A percentile compares a stretch with the other conserved stretches of the same genome.
These are phyloP conservation scores for Chalciporus chontae DNA, from an alignment of 768 basidiomycete species.

Conservation along the genomic window DNA sequence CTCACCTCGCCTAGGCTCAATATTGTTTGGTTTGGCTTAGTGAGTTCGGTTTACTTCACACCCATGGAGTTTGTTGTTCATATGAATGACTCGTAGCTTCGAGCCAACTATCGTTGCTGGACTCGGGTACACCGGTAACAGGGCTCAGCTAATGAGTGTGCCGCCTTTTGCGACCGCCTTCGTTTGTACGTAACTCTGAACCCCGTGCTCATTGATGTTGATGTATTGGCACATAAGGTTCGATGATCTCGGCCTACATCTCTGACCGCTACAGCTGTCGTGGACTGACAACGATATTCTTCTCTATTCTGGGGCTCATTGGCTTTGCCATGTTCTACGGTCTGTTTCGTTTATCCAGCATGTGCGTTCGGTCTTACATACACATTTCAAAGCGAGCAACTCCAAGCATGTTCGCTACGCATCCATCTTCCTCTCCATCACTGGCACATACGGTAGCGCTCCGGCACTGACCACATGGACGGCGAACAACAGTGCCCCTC, in stretches of 20 bases:
- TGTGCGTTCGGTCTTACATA: background rate
- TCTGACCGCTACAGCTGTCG: conserved; percentile 54
- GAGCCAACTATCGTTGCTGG: conserved; percentile 66
- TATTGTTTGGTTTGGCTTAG: conserved; percentile 19
- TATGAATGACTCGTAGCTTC: conserved; percentile 47
- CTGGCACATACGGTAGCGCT: conserved; percentile 50
- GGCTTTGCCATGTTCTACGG: conserved; percentile 59
- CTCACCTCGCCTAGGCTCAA: conserved; percentile 6
- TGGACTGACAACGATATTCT: conserved; percentile 44
- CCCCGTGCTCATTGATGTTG: background rate
- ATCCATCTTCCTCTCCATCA: conserved; percentile 53
- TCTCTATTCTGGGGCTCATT: conserved; percentile 39
- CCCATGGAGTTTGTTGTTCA: conserved; percentile 31
- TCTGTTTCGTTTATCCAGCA: conserved; percentile 19
- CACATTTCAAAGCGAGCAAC: conserved; percentile 10
- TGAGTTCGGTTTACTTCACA: conserved; percentile 22
- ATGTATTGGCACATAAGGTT: conserved; percentile 24
- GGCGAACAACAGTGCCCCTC: conserved; percentile 58
- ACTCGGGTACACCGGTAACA: conserved; percentile 52
- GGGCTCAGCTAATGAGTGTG: conserved; percentile 62
- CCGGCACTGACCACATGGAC: conserved; percentile 57
- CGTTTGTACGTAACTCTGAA: conserved; percentile 33
- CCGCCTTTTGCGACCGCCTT: conserved; percentile 52
- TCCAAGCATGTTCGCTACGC: conserved; percentile 47
- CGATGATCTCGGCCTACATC: conserved; percentile 41